These are phyloP conservation scores for Lobosporangium transversale DNA, from an alignment of 192 early-diverging fungal species.

Conservation along the genomic window DNA sequence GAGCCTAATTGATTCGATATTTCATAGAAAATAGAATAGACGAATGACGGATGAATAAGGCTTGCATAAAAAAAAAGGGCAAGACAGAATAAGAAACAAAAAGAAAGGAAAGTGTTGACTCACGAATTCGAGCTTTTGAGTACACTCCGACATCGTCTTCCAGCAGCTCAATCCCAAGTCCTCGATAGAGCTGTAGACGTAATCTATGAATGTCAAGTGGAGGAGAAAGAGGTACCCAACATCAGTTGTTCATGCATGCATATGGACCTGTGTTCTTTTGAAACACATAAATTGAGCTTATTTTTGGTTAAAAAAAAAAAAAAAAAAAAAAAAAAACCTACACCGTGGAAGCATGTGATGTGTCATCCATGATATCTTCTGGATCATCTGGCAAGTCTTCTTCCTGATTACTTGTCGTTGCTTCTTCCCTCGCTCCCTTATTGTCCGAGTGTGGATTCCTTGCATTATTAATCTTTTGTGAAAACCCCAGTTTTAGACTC, in stretches of 20 bases:
- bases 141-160: constrained; percentile 45
- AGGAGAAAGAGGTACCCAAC: too few relatives aligned
- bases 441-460: not conserved
- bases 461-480: not conserved
- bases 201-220: constrained; percentile 15
- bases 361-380: constrained; percentile 25
- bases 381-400: constrained; percentile 28
- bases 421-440: not conserved
- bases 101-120: too few relatives aligned
- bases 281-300: too few relatives aligned
- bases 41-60: not conserved
- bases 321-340: constrained; percentile 3
- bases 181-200: constrained; percentile 49
- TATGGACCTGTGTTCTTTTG: too few relatives aligned
- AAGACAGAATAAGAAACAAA: too few relatives aligned
- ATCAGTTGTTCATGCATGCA: too few relatives aligned
- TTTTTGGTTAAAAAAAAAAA: too few relatives aligned
- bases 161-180: constrained; percentile 53
- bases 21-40: not conserved
- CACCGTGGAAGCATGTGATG: constrained; percentile 40
- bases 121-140: constrained; percentile 50
- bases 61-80: too few relatives aligned
- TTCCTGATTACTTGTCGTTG: too few relatives aligned
- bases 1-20: constrained; percentile 18
- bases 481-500: constrained; percentile 27